Base-by-base conservation (phyloP, 2,329 filamentous ascomycete genomes). In the Pseudopyricularia javanii region DNA sequence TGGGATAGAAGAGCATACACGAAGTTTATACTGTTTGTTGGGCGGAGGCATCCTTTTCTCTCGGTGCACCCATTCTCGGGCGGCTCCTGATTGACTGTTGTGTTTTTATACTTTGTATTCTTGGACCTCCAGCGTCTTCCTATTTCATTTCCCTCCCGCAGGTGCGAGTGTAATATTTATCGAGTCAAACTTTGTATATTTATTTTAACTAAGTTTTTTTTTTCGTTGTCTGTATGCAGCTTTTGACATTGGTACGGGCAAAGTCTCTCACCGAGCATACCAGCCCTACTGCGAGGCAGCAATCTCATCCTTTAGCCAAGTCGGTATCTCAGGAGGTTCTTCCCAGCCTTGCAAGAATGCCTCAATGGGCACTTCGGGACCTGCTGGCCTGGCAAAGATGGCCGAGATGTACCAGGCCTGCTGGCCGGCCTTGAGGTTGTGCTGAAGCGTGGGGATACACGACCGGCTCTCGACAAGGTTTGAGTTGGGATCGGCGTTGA, bases 401-500 rank as follows among this genome's bases (percentile, higher is more conserved):
- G 76, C 86, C 11, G 81, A 82, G 3, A 85, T 74, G 62, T 87
- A 86, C 83, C 83, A 88, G 35, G 70, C 73, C 28, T 71, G 74
- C 59, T 79, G 70, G 0, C 78, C 83, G 47, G 73, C 70, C 52
- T 70, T 69, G 34, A 90, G 64, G 26, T 79, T 81, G 56, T 78
- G 74, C 62, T 82, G 78, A 60, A 91, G 66, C 30, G 83, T 83
- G 24, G 87, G 87, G 59, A 91, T 78, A 43, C 85, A 74, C 4
- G 84, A 88, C 54, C 86, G 71, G 54, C 82, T 80, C 68, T 88
- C 82, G 2, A 89, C 73, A 33, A 91, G 68, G 66, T 91, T 91
- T 49, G 83, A 86, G 68, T 91, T 90, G 7, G 86, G 85, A 63
- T 91, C 87, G 11, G 85, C 84, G 54, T 88, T 82, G 49, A 90